phyloP scores from a whole-genome alignment of 495 filamentous ascomycete genomes.

The Aspergillus kassunensis region DNA sequence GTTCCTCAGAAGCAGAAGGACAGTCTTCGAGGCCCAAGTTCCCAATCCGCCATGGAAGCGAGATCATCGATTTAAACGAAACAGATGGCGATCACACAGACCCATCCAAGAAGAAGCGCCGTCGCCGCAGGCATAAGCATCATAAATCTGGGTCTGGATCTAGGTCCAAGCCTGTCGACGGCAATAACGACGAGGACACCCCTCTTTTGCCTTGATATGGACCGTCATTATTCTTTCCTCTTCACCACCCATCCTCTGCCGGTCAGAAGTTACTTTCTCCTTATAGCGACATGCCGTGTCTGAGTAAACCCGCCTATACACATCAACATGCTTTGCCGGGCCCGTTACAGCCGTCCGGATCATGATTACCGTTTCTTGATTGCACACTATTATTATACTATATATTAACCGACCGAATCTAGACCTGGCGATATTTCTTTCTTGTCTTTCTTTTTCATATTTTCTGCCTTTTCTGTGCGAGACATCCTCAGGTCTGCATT shows the following conservation, averaged over 20 bases:
- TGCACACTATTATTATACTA: conserved; percentile 2
- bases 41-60: conserved; percentile 16
- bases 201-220: conserved; percentile 15
- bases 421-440: background rate
- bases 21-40: conserved; percentile 9
- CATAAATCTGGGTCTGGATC: no score
- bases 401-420: background rate
- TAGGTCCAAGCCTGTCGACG: conserved; percentile 5
- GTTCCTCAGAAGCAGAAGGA: conserved; percentile 37
- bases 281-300: background rate
- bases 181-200: conserved; percentile 18
- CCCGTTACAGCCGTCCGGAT: background rate
- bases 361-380: background rate
- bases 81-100: conserved; percentile 4
- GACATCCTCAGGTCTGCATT: no score
- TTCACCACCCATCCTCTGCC: conserved; percentile 15
- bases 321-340: background rate
- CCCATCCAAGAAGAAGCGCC: conserved; percentile 28
- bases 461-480: no score
- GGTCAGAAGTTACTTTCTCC: conserved; percentile 11
- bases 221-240: background rate
- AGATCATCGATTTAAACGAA: conserved; percentile 13
- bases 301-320: background rate
- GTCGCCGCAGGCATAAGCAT: conserved; percentile 27
- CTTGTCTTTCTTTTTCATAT: no score